Evolutionary conservation across 1,284 basidiomycete species (phyloP), one percentile per base, ranked within the genome.

Genomic region (Athelia sp.): DNA sequence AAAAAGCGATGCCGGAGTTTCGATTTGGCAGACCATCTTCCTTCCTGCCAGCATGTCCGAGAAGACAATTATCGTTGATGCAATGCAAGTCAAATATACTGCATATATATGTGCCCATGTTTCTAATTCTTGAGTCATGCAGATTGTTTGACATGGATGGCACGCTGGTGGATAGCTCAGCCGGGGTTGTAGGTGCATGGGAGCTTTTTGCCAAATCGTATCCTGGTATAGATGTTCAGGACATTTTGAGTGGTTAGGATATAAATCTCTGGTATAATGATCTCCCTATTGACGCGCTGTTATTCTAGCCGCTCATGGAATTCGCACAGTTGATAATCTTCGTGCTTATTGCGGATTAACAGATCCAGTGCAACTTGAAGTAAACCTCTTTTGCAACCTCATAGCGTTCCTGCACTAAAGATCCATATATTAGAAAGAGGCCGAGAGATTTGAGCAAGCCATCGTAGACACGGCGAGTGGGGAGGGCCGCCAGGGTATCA

Each of bases 141-240:
- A 87, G 85, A 53, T 70, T 87, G 14, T 87, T 87, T 60, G 86
- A 89, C 62, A 89, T 88, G 86, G 87, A 87, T 62, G 86, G 86
- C 50, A 90, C 87, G 29, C 69, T 90, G 47, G 75, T 90, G 48
- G 82, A 89, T 63, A 87, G 84, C 26, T 87, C 84, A 15, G 75
- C 76, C 4, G 86, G 84, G 43, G 83, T 90, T 32, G 68, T 78
- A n/a, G 86, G 83, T 43, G 87, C 88, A 43, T 90, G 88, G 88
- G 68, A 81, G 48, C 61, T 70, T 2, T 89, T 90, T 64, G 72
- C 73, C 47, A 62, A 81, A 59, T 73, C 70, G 46, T 90, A 89
- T 59, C 80, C 83, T 4, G 64, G 64, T 29, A 75, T 90, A 50
- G 75, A 88, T 57, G 74, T 88, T 15, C 58, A 76, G 21, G 56